Percentiles rank a stretch among this genome's conserved stretches.
Conservation (phyloP, 495 filamentous ascomycete genomes). For the Hypoxylon trugodes region DNA sequence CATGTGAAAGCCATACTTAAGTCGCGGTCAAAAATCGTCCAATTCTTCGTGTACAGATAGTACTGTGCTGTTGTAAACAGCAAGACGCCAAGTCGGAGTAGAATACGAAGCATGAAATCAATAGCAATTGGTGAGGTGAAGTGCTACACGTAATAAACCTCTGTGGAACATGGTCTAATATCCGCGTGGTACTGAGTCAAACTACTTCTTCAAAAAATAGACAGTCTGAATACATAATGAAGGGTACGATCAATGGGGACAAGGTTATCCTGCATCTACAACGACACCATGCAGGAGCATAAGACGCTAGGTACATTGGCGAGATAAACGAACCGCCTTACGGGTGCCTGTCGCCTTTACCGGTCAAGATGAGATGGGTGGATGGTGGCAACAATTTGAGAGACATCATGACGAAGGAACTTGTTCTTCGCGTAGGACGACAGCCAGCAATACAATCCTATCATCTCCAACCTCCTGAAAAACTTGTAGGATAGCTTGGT, state of each 20-base stretch:
- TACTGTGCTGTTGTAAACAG: constrained; percentile 30
- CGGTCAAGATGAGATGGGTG: background rate
- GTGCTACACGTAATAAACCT: constrained; percentile 15
- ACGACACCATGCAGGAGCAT: background rate
- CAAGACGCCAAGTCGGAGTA: constrained; percentile 36
- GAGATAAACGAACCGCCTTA: background rate
- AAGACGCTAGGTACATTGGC: background rate
- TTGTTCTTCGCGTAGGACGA: constrained; percentile 7
- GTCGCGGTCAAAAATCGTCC: constrained; percentile 6
- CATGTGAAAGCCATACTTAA: constrained; percentile 21
- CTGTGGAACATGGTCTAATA: constrained; percentile 27
- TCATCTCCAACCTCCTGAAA: background rate
- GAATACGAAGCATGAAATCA: constrained; percentile 39
- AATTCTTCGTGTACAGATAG: constrained; percentile 18
- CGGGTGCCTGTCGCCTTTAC: background rate
- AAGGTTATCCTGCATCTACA: constrained; percentile 3
- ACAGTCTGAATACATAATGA: constrained; percentile 33
- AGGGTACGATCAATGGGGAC: constrained; percentile 29
- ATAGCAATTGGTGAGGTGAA: constrained; percentile 16
- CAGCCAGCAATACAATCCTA: background rate
- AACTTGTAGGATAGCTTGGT: constrained; percentile 1
- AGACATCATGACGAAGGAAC: background rate
- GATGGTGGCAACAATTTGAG: background rate
- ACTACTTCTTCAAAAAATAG: constrained; percentile 2
- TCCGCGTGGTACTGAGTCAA: constrained; percentile 31